These are phyloP conservation scores for Porphyrellus sp. DNA, from an alignment of 1,284 basidiomycete species.

Conservation along the genomic window DNA sequence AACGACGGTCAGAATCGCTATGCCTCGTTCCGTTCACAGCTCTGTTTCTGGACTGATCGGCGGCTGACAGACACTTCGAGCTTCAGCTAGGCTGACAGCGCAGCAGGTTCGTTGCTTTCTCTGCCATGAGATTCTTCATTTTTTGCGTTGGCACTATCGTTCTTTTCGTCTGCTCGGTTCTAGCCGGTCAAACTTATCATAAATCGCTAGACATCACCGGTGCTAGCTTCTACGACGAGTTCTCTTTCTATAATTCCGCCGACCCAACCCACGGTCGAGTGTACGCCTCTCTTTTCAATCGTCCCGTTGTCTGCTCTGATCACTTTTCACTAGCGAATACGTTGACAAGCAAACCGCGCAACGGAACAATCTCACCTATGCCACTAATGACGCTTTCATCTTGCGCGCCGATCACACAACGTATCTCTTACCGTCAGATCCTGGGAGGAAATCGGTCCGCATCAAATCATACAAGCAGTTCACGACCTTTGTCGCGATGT, in stretches of 20 bases:
- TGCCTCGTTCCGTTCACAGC: neutral
- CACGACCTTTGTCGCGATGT: conserved; percentile 20
- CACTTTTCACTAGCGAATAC: conserved; percentile 31
- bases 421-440: conserved; percentile 20
- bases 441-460: conserved; percentile 31
- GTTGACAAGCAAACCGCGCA: conserved; percentile 32
- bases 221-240: conserved; percentile 32
- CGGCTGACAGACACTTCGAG: conserved; percentile 15
- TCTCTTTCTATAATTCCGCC: conserved; percentile 28
- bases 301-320: conserved; percentile 2
- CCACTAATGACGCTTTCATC: conserved; percentile 31
- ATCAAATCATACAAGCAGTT: conserved; percentile 22
- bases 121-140: conserved; percentile 9
- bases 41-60: neutral
- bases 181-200: conserved; percentile 12
- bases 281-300: conserved; percentile 16
- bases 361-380: conserved; percentile 34
- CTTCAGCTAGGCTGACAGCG: neutral
- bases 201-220: conserved; percentile 26
- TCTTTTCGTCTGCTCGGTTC: neutral
- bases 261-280: conserved; percentile 40
- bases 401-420: conserved; percentile 37
- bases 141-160: neutral
- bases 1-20: too few relatives aligned
- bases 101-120: conserved; percentile 12